These are phyloP conservation scores for Saturnispora zaruensis DNA, from an alignment of 805 yeast species.

Conservation along the genomic window DNA sequence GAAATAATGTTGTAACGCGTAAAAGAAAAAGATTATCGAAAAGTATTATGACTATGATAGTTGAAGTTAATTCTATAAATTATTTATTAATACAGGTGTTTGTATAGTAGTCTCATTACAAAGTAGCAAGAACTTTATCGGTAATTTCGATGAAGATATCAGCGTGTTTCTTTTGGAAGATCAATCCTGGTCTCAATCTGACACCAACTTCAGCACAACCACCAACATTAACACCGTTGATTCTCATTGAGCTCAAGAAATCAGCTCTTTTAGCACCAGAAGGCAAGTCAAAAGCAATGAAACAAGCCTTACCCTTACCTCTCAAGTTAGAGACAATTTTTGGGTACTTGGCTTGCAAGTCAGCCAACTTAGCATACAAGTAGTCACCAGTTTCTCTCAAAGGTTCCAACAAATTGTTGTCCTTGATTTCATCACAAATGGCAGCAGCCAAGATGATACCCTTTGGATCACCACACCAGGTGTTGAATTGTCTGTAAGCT, in stretches of 20 bases:
- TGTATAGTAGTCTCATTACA: slow-evolving; percentile 12
- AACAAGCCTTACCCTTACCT: slow-evolving; percentile 69
- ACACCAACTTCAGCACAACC: slow-evolving; percentile 77
- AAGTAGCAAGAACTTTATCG: slow-evolving; percentile 28
- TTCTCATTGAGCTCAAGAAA: slow-evolving; percentile 52
- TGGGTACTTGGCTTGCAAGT: slow-evolving; percentile 49
- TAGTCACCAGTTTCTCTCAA: slow-evolving; percentile 59
- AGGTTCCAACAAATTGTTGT: slow-evolving; percentile 48
- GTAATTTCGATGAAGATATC: slow-evolving; percentile 48
- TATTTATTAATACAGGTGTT: background rate
- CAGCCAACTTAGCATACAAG: slow-evolving; percentile 48
- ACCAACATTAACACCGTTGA: slow-evolving; percentile 68
- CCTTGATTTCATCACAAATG: slow-evolving; percentile 55
- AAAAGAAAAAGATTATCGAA: background rate
- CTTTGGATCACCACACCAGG: slow-evolving; percentile 92
- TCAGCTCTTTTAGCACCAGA: slow-evolving; percentile 48
- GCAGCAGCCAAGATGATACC: slow-evolving; percentile 68
- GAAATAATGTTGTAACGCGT: slow-evolving; percentile 1
- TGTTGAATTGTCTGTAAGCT: slow-evolving; percentile 87
- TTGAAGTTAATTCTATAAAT: background rate
- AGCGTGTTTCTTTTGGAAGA: slow-evolving; percentile 74
- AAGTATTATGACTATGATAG: background rate
- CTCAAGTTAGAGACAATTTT: slow-evolving; percentile 46
- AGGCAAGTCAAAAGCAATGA: slow-evolving; percentile 72
- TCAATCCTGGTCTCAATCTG: slow-evolving; percentile 72